phyloP scores from a whole-genome alignment of 2,329 filamentous ascomycete species.

The Ceratocystiopsis brevicomis region DNA sequence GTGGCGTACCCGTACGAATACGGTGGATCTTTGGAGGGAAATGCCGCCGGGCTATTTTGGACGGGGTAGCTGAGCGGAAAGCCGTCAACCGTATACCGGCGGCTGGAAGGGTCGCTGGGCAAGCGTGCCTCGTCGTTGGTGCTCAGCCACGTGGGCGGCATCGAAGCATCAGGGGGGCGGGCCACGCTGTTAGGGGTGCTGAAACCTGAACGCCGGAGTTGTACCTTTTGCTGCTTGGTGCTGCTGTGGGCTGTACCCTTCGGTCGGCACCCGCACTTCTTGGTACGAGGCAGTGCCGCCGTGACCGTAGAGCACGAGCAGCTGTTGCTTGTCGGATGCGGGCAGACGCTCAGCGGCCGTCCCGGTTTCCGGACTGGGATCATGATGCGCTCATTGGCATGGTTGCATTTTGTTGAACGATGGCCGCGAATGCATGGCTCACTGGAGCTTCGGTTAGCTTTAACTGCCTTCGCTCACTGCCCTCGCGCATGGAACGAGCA shows the following conservation, averaged over 20 bases:
- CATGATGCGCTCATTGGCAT: conserved; percentile 47
- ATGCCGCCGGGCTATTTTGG: no score
- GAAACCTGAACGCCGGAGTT: no score
- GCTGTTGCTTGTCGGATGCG: conserved; percentile 41
- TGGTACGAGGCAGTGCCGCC: conserved; percentile 40
- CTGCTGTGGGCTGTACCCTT: background rate
- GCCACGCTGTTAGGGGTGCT: background rate
- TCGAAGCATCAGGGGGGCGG: conserved; percentile 2
- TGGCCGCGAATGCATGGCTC: conserved; percentile 60
- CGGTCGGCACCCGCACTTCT: conserved; percentile 30
- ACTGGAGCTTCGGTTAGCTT: conserved; percentile 20
- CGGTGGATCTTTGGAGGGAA: no score
- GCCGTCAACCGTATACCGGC: no score
- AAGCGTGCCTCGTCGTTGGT: no score
- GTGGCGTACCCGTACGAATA: no score
- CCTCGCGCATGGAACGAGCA: background rate
- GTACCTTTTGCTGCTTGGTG: no score
- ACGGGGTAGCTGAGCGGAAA: no score
- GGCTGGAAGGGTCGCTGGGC: no score
- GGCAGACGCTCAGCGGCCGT: conserved; percentile 49
- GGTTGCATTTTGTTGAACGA: conserved; percentile 56
- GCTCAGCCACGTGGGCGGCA: background rate
- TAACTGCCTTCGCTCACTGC: background rate
- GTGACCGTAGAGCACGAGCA: conserved; percentile 47
- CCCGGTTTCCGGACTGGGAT: conserved; percentile 55